These are phyloP conservation scores for Chlamydomonas schloesseri DNA, from an alignment of 139 green algal genomes.

Conservation along the genomic window DNA sequence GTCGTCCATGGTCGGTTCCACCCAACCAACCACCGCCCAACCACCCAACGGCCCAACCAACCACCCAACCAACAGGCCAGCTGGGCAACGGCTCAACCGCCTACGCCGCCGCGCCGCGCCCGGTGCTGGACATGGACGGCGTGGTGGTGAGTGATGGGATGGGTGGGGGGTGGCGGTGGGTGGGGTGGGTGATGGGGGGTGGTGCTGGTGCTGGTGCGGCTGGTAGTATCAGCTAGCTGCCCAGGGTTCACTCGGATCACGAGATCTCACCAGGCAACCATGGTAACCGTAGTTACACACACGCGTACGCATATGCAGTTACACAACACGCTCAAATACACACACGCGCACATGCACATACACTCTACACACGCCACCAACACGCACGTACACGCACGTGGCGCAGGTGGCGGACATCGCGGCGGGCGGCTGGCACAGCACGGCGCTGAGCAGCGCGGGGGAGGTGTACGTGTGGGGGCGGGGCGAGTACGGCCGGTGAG, in stretches of 20 bases:
- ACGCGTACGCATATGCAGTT: too few relatives aligned
- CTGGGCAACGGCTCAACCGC: constrained; percentile 87
- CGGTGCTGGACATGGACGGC: constrained; percentile 57
- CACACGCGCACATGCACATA: too few relatives aligned
- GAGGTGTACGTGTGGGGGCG: constrained; percentile 89
- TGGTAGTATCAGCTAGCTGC: too few relatives aligned
- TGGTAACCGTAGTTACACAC: too few relatives aligned
- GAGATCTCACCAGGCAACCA: too few relatives aligned
- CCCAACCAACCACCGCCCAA: neutral
- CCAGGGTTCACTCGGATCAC: too few relatives aligned
- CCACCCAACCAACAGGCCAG: constrained; percentile 42
- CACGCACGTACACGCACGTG: too few relatives aligned
- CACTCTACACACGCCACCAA: too few relatives aligned
- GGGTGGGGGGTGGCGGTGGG: neutral
- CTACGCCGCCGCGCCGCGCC: constrained; percentile 67
- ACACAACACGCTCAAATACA: too few relatives aligned
- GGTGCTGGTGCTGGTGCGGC: too few relatives aligned
- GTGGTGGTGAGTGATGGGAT: constrained; percentile 48
- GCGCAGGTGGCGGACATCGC: constrained; percentile 77
- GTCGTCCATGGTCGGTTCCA: neutral
- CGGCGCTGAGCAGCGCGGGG: constrained; percentile 38
- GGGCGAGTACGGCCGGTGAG: constrained; percentile 87
- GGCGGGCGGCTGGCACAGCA: constrained; percentile 86
- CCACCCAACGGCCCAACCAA: neutral
- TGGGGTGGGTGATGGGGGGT: too few relatives aligned